phyloP scores from a whole-genome alignment of 768 basidiomycete species.

The Pulveroboletus ravenelii region DNA sequence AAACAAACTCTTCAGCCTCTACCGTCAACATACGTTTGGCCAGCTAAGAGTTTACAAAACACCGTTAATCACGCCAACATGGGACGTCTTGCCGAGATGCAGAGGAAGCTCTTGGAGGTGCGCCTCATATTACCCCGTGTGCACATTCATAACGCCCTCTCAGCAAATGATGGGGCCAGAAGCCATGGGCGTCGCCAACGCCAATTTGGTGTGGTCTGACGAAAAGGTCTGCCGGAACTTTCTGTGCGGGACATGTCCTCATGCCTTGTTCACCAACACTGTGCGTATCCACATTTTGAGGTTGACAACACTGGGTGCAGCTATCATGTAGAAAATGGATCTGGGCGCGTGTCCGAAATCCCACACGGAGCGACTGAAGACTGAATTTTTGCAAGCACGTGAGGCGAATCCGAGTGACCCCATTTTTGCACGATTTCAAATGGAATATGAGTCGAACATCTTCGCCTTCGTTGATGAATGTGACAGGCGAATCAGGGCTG shows the following conservation, averaged over 20 bases:
- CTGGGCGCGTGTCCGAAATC: slow-evolving; percentile 95
- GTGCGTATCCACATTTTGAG: slow-evolving; percentile 43
- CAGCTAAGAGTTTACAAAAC: not conserved
- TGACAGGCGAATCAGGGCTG: slow-evolving; percentile 90
- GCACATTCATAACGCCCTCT: slow-evolving; percentile 3
- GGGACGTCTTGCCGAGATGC: slow-evolving; percentile 96
- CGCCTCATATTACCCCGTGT: slow-evolving; percentile 32
- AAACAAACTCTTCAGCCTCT: slow-evolving; percentile 21
- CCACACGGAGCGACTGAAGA: slow-evolving; percentile 90
- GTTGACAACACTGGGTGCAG: not conserved
- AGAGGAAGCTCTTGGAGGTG: slow-evolving; percentile 82
- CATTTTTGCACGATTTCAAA: slow-evolving; percentile 82
- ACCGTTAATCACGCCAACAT: slow-evolving; percentile 41
- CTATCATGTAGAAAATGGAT: slow-evolving; percentile 82
- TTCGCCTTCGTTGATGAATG: slow-evolving; percentile 97
- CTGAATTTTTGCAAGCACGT: slow-evolving; percentile 77
- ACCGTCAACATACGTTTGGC: slow-evolving; percentile 1
- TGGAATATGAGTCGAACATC: slow-evolving; percentile 94
- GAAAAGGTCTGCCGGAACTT: slow-evolving; percentile 99
- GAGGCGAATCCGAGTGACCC: slow-evolving; percentile 74
- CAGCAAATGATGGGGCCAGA: slow-evolving; percentile 99
- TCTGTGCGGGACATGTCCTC: slow-evolving; percentile 97
- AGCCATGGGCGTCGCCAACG: slow-evolving; percentile 94
- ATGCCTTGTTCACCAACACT: slow-evolving; percentile 95
- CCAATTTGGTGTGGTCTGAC: slow-evolving; percentile 89